These are phyloP conservation scores for Phytophthora pistaciae DNA, from an alignment of 352 stramenopile species.

Conservation along the genomic window DNA sequence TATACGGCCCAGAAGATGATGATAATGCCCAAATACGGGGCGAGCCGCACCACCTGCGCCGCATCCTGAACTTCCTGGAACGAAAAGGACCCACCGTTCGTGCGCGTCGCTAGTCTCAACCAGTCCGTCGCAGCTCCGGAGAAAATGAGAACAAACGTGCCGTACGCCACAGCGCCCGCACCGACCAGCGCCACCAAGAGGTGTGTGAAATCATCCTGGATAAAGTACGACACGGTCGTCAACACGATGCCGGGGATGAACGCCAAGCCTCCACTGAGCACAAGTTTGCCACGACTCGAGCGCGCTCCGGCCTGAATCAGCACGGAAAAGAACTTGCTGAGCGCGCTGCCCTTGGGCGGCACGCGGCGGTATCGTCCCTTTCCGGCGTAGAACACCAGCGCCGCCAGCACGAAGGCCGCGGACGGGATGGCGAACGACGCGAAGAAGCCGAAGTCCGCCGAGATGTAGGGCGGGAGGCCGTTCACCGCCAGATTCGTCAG, in stretches of 20 bases:
- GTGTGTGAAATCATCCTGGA: conserved; percentile 64
- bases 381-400: conserved; percentile 83
- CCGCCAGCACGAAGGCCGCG: conserved; percentile 80
- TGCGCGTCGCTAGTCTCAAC: conserved; percentile 53
- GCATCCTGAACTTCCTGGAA: conserved; percentile 75
- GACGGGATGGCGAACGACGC: conserved; percentile 90
- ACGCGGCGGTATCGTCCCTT: conserved; percentile 70
- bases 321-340: conserved; percentile 79
- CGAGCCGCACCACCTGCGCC: conserved; percentile 78
- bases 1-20: conserved; percentile 91
- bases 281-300: conserved; percentile 68
- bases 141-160: conserved; percentile 74
- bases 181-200: conserved; percentile 68
- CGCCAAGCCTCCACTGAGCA: conserved; percentile 75
- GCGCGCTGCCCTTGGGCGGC: conserved; percentile 78
- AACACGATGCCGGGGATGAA: conserved; percentile 82
- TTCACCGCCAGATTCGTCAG: conserved; percentile 93
- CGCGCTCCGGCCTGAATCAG: conserved; percentile 65
- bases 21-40: conserved; percentile 84
- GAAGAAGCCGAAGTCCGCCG: conserved; percentile 87
- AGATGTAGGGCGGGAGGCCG: conserved; percentile 85
- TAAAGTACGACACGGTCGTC: conserved; percentile 85
- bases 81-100: conserved; percentile 68
- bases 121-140: conserved; percentile 70
- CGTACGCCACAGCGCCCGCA: conserved; percentile 66